Evolutionary conservation across 306 rosid species (phyloP).

Genomic region (Quercus agrifolia): DNA sequence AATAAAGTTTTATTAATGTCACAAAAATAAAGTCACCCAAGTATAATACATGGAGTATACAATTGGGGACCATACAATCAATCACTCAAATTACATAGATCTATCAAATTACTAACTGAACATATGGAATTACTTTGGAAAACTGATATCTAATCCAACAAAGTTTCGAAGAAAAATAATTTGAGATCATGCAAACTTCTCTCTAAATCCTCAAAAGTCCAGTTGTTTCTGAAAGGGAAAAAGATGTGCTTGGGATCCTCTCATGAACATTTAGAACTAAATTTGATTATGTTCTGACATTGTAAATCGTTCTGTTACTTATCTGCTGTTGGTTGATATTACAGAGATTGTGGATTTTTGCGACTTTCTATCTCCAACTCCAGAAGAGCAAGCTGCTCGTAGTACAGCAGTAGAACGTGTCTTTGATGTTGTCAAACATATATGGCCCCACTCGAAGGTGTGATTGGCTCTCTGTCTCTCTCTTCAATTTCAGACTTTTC

Average conservation of each 20-base stretch:
- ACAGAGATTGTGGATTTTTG: slow-evolving; percentile 91
- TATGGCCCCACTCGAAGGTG: slow-evolving; percentile 92
- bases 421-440: slow-evolving; percentile 67
- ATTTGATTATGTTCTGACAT: not conserved
- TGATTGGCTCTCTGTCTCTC: not conserved
- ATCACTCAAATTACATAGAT: too few species aligned
- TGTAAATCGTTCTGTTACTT: not conserved
- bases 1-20: too few species aligned
- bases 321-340: not conserved
- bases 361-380: slow-evolving; percentile 86
- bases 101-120: too few species aligned
- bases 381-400: slow-evolving; percentile 72
- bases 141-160: too few species aligned
- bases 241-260: not conserved
- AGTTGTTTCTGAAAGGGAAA: not conserved
- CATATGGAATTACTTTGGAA: too few species aligned
- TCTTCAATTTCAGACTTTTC: not conserved
- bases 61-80: too few species aligned
- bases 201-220: too few species aligned
- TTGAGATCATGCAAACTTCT: too few species aligned
- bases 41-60: too few species aligned
- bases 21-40: too few species aligned
- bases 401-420: slow-evolving; percentile 63
- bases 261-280: not conserved
- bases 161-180: too few species aligned